Base-by-base conservation (phyloP, 371 early-diverging fungal species). In the Haplosporangium sp. region DNA sequence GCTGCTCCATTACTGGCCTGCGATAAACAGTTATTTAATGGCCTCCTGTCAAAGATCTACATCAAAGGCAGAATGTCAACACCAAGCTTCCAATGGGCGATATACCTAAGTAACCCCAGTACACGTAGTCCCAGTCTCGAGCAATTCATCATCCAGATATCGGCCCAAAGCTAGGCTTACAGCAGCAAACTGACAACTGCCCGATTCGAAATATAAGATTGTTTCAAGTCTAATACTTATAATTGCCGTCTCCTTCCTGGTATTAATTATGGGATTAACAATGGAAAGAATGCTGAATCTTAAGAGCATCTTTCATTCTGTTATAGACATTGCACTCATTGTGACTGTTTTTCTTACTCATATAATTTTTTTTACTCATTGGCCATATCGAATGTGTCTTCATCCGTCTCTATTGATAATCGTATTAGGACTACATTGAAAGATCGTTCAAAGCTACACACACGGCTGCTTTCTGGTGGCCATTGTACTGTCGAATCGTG, bases 401-500 rank as follows among this genome's bases (percentile, higher is more conserved):
- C 29, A 29, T 29, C 29, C 29, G 29, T 4, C 29, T 2, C 29
- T 29, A 29, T 29, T 29, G 29, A 45, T 45, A 45, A 45, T 5
- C 5, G 16, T 45, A 45, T 45, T 45, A 48, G 18, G 50, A 20
- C 56, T 66, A 77, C 55, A 75, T 75, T 11, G 90, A 90, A 11
- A 91, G 81, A 83, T 96, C 97, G 80, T 96, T 95, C 60, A 96
- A 79, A 16, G 97, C 95, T 37, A 95, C 93, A 83, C 94, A 94
- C n/a, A 94, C 93, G 20, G 94, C 93, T 1, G 96, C 94, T 71
- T 95, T 95, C 80, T 94, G 91, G 67, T 96, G 97, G 2, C 96
- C 97, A 73, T 90, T 93, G 81, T 95, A 96, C 64, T 95, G 92
- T 41, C 95, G 88, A 62, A 95, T 93, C 0, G 93, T 92, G 46